These are phyloP conservation scores for Alternaria longipes DNA, from an alignment of 2,329 filamentous ascomycete genomes.

Conservation along the genomic window DNA sequence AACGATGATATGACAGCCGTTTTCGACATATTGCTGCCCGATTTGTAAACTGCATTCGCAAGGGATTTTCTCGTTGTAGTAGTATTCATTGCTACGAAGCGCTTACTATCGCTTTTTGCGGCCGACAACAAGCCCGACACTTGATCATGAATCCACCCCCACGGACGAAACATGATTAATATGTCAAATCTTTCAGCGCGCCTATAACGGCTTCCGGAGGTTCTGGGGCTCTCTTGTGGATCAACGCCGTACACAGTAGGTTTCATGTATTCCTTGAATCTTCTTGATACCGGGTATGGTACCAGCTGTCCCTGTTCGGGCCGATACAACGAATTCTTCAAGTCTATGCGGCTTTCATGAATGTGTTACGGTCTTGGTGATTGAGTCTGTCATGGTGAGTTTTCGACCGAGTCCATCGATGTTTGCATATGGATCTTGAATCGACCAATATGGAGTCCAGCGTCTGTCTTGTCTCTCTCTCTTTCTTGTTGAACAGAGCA, in stretches of 20 bases:
- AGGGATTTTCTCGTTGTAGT: slow-evolving; percentile 3
- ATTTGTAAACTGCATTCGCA: slow-evolving; percentile 4
- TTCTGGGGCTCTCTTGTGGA: slow-evolving; percentile 4
- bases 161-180: slow-evolving; percentile 1
- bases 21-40: neutral
- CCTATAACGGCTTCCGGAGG: neutral
- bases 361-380: slow-evolving; percentile 1
- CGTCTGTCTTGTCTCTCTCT: neutral
- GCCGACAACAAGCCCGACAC: neutral
- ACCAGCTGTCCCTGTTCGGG: neutral
- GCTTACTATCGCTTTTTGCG: neutral
- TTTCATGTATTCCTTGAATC: slow-evolving; percentile 3
- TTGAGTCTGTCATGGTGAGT: neutral
- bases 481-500: neutral
- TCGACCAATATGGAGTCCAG: neutral
- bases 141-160: neutral
- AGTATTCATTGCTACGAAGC: neutral
- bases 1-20: slow-evolving; percentile 2
- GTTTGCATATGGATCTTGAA: no score
- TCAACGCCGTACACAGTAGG: neutral
- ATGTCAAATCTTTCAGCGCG: neutral
- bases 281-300: neutral
- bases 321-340: neutral
- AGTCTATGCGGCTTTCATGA: slow-evolving; percentile 3
- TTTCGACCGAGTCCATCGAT: neutral